Percentiles rank a stretch among this genome's conserved stretches.
Conservation (phyloP, 345 rosid species). For the Euphorbia peplus region DNA sequence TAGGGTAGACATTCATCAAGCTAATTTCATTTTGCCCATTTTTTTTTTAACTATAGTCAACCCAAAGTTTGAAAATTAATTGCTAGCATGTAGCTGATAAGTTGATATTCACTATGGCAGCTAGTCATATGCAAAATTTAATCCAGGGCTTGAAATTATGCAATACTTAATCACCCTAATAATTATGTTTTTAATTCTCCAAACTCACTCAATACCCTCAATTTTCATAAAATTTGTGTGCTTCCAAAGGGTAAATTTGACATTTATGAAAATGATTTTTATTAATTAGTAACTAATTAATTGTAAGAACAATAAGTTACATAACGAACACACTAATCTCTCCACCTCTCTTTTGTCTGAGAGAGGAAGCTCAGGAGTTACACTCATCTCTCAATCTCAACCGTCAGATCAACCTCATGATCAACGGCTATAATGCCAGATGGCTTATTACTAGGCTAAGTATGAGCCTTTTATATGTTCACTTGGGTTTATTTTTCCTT, state of each 20-base stretch:
- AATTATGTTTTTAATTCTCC: conserved; percentile 7
- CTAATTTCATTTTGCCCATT: no score
- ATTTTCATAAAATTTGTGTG: not conserved
- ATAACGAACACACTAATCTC: conserved; percentile 47
- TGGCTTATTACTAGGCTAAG: conserved; percentile 37
- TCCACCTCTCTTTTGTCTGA: conserved; percentile 26
- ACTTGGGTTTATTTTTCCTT: no score
- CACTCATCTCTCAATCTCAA: conserved; percentile 23
- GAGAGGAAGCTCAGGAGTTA: conserved; percentile 62
- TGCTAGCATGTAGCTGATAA: not conserved
- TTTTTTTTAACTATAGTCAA: no score
- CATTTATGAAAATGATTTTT: not conserved
- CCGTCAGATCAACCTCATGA: conserved; percentile 39
- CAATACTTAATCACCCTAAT: conserved; percentile 15
- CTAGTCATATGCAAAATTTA: conserved; percentile 8
- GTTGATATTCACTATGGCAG: not conserved
- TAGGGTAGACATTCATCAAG: no score
- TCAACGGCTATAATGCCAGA: conserved; percentile 33
- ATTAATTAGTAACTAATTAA: no score
- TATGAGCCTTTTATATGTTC: conserved; percentile 32
- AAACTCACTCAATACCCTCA: not conserved
- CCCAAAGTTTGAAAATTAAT: no score
- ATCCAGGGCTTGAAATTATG: conserved; percentile 16
- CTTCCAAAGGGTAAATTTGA: not conserved
- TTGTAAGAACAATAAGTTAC: conserved; percentile 22